Evolutionary conservation across 805 yeast genomes (phyloP).

Genomic region (Barnettozyma pratensis): DNA sequence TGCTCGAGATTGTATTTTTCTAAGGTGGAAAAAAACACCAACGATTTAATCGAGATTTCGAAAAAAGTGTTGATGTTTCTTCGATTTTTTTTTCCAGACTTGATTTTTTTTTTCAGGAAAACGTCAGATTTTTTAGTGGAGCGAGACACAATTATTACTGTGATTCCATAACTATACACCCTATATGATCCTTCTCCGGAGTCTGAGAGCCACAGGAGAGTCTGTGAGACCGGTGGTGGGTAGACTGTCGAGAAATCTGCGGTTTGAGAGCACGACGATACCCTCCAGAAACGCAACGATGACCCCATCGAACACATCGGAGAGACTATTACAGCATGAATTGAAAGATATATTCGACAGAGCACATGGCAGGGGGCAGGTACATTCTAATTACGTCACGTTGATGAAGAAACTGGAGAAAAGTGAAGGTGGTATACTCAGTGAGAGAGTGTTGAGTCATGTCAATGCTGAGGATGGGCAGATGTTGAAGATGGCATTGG

Average conservation of each 20-base stretch:
- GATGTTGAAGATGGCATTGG: not conserved
- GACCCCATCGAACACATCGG: not conserved
- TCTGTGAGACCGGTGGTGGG: not conserved
- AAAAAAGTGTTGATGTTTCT: constrained; percentile 1
- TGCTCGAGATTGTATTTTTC: not conserved
- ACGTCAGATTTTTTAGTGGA: too few species aligned
- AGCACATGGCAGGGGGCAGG: too few species aligned
- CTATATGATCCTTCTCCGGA: not conserved
- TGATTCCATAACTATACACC: too few species aligned
- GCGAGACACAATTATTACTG: too few species aligned
- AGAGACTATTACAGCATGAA: not conserved
- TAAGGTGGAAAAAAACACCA: not conserved
- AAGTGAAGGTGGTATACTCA: too few species aligned
- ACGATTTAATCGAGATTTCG: not conserved
- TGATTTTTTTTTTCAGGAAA: not conserved
- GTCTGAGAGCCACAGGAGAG: not conserved
- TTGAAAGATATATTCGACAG: not conserved
- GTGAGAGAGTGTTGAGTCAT: too few species aligned
- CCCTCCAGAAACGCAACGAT: constrained; percentile 1
- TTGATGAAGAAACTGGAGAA: too few species aligned
- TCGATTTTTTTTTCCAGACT: not conserved
- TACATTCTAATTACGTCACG: too few species aligned
- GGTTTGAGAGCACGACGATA: not conserved
- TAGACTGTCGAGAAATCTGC: not conserved
- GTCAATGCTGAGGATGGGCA: too few species aligned